Evolutionary conservation across 768 basidiomycete genomes (phyloP).

Genomic region (Mycena indigotica): DNA sequence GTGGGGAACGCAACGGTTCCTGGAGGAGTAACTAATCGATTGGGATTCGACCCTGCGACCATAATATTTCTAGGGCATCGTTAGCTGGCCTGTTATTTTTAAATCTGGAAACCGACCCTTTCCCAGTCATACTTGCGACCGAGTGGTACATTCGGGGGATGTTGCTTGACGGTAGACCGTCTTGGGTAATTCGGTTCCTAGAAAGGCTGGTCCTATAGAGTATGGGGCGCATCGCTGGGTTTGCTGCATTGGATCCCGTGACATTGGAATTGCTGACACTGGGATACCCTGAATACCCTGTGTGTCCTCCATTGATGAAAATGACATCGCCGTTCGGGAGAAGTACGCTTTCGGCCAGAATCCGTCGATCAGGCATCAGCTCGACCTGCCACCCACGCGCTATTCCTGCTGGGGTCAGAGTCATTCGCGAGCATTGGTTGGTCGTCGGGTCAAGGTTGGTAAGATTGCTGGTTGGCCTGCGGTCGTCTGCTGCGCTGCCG

Average conservation of each 20-base stretch:
- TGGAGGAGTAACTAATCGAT: conserved; percentile 40
- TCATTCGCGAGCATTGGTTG: conserved; percentile 57
- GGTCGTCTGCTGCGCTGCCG: conserved; percentile 52
- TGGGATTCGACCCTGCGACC: conserved; percentile 64
- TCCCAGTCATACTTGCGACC: conserved; percentile 55
- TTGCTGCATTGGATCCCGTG: conserved; percentile 9
- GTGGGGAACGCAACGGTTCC: conserved; percentile 16
- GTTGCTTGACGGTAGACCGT: conserved; percentile 45
- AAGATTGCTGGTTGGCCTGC: conserved; percentile 43
- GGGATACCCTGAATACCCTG: conserved; percentile 40
- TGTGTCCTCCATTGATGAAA: conserved; percentile 45
- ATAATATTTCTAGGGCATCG: conserved; percentile 39
- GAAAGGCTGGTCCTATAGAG: conserved; percentile 43
- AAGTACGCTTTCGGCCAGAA: conserved; percentile 60
- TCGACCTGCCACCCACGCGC: conserved; percentile 57
- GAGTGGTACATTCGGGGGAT: conserved; percentile 63
- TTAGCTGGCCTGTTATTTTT: conserved; percentile 16
- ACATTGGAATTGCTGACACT: conserved; percentile 45
- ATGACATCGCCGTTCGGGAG: conserved; percentile 59
- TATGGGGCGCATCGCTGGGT: conserved; percentile 25
- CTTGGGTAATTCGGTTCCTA: conserved; percentile 48
- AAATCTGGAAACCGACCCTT: conserved; percentile 31
- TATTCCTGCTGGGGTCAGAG: conserved; percentile 50
- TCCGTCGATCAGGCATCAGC: conserved; percentile 52
- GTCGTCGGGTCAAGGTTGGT: conserved; percentile 56